Evolutionary conservation across 2,329 filamentous ascomycete species (phyloP), one percentile per base, ranked within the genome.

Genomic region (Trichothecium sympodiale): DNA sequence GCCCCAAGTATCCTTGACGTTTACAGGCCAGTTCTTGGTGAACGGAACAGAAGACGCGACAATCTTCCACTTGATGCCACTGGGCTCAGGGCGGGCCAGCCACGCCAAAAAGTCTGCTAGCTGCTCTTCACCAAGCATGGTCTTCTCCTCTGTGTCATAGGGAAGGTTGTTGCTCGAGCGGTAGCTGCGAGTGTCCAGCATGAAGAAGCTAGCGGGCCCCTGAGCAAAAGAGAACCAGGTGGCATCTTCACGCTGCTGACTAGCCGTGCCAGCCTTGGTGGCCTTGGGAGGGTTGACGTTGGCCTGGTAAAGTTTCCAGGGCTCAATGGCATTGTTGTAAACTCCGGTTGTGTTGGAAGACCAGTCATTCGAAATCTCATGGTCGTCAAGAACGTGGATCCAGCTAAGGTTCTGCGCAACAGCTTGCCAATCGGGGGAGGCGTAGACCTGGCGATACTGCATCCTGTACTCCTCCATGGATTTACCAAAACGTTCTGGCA

Each of bases 351-450:
- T 80, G 53, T 89, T 91, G 14, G 72, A 68, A 40, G 81, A 77
- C 87, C 88, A 96, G 59, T 96, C 91, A 48, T 98, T 96, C 5
- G 74, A 74, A 42, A 98, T 95, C 54, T 98, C 91, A 50, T 98
- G 91, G 54, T 98, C 91, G 52, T 98, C 91, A 6, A 95, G 73
- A 3, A 94, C 88, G 51, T 98, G 91, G 31, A 96, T 85, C 91
- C 91, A 98, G 48, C 88, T 93, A n/a, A 96, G 65, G 37, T 86
- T 79, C 46, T 81, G 69, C 1, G 77, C 77, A 9, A 83, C 77
- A 1, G 76, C 64, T 1, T 74, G 67, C 91, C 91, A 98, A 44
- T 94, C 89, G 0, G 89, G 89, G 3, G 88, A 94, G 0, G 85
- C 82, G 52, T 98, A 98, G n/a, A 95, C 80, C 48, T 93, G 86